Evolutionary conservation across 2,329 filamentous ascomycete species (phyloP).

Genomic region (Colletotrichum lindemuthianum): DNA sequence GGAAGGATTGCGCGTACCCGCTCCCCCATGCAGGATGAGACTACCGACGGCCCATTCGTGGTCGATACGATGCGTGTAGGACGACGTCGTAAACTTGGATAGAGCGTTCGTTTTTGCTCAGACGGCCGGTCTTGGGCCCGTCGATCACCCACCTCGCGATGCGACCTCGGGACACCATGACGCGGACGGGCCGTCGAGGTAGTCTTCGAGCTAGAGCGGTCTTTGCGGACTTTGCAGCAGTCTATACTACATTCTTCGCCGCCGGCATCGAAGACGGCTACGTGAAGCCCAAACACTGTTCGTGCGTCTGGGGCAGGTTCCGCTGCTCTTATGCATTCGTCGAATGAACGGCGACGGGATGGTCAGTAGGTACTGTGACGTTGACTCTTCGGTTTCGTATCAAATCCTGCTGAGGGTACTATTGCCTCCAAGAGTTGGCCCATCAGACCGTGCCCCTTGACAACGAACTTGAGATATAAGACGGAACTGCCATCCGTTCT

Average conservation of each 20-base stretch:
- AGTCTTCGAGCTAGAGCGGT: neutral
- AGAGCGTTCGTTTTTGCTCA: neutral
- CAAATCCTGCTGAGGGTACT: neutral
- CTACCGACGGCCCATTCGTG: constrained; percentile 2
- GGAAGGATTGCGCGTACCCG: constrained; percentile 8
- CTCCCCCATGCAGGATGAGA: constrained; percentile 7
- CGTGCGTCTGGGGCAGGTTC: neutral
- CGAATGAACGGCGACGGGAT: constrained; percentile 5
- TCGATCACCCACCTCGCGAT: neutral
- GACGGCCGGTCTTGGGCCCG: neutral
- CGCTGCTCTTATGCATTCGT: neutral
- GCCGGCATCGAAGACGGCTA: constrained; percentile 7
- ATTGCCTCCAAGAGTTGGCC: neutral
- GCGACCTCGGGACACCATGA: neutral
- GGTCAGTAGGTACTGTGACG: constrained; percentile 3
- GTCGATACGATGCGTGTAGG: neutral
- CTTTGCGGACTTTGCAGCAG: neutral
- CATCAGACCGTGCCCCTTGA: no score
- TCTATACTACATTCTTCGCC: neutral
- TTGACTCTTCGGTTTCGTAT: neutral
- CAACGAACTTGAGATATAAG: neutral
- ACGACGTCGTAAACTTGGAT: no score
- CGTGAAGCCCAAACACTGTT: neutral
- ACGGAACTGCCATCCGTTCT: neutral
- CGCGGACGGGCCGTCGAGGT: constrained; percentile 9